Evolutionary conservation across 176 grass and related monocot species (phyloP), one percentile per base, ranked within the genome.

Genomic region (Pontederia paniculata): DNA sequence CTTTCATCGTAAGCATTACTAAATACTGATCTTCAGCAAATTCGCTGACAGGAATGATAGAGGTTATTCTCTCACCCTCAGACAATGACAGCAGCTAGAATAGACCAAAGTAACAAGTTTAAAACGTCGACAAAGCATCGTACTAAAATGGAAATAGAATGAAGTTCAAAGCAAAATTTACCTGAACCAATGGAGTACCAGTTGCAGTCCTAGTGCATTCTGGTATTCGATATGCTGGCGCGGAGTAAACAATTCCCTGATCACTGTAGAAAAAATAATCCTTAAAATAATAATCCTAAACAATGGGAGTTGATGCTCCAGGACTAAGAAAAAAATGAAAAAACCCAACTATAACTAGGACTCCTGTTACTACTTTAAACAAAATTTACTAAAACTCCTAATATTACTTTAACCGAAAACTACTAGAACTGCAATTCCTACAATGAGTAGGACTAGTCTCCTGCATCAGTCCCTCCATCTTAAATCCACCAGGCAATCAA

Each of bases 161-260:
- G 23, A 16, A 25, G 2, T 23, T 21, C 9, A 12, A 62, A 68
- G 54, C 13, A 57, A 50, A 52, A 13, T 37, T 37, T 78, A 90
- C 93, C 86, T 91, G 93, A 45, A 97, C 73, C 63, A 97, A 69
- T 51, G 93, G 86, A 74, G 80, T 91, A 49, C 93, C 93, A 54
- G 77, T 66, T 67, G 93, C 93, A 57, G 52, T 77, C 78, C 93
- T 87, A 48, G 86, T 90, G 59, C 86, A 97, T 74, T 97, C 86
- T 61, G 93, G 83, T 72, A 90, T 88, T 72, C 80, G 79, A 55
- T 97, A 97, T 62, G 86, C 86, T 72, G 83, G 93, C 42, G 80
- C 83, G 56, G 93, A 97, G 62, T 91, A 97, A 48, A 97, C 93
- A 63, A 83, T 77, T 69, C 93, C 93, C 72, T 90, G 82, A 42